These are phyloP conservation scores for Cryphonectria carpinicola DNA, from an alignment of 2,329 filamentous ascomycete genomes.

Conservation along the genomic window DNA sequence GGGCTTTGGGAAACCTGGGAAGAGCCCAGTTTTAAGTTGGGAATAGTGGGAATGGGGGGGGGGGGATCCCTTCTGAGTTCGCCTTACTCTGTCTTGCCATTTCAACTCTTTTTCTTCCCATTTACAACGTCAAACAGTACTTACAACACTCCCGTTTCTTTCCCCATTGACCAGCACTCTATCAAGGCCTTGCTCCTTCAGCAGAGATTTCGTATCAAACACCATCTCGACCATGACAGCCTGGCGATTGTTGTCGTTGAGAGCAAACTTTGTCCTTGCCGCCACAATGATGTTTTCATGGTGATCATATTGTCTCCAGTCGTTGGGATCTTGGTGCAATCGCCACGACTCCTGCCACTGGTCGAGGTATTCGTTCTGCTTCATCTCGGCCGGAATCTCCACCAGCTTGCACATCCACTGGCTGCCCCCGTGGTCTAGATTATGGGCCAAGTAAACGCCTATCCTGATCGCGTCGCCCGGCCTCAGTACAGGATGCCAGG, in stretches of 20 bases:
- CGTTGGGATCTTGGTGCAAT: slow-evolving; percentile 3
- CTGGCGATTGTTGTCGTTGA: slow-evolving; percentile 17
- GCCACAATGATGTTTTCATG: slow-evolving; percentile 23
- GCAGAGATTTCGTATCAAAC: slow-evolving; percentile 27
- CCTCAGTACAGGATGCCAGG: background rate
- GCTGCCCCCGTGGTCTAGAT: background rate
- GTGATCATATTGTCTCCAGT: slow-evolving; percentile 24
- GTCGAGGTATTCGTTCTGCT: background rate
- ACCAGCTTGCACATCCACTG: slow-evolving; percentile 25
- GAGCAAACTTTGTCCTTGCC: slow-evolving; percentile 26
- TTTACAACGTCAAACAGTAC: background rate
- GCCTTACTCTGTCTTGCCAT: too few species aligned
- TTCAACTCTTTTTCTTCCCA: background rate
- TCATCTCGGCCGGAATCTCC: background rate
- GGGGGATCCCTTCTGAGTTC: too few species aligned
- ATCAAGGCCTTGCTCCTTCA: slow-evolving; percentile 15
- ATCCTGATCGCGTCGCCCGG: background rate
- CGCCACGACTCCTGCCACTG: slow-evolving; percentile 15
- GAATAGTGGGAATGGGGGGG: too few species aligned
- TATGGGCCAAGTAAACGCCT: slow-evolving; percentile 23
- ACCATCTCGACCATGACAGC: slow-evolving; percentile 31
- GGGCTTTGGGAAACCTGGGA: background rate
- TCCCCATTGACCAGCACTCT: background rate
- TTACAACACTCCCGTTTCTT: background rate
- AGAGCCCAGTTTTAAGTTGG: too few species aligned